These are phyloP conservation scores for Atkinsonella texensis DNA, from an alignment of 2,329 filamentous ascomycete genomes.

Conservation along the genomic window DNA sequence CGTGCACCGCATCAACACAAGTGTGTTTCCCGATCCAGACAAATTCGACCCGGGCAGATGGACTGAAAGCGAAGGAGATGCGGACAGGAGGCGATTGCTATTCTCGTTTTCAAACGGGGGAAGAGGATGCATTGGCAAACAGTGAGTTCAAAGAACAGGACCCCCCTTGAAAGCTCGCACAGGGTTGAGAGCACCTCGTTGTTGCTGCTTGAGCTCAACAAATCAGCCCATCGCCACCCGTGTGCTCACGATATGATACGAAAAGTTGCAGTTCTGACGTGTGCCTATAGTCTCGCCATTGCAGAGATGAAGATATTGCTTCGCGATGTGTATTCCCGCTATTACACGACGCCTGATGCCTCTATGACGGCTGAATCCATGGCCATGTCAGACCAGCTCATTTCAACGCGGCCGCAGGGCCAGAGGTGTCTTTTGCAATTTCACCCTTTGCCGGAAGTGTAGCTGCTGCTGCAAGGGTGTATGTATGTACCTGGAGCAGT, in stretches of 20 bases:
- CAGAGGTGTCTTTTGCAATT: slow-evolving; percentile 47
- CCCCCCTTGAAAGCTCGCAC: too few relatives aligned
- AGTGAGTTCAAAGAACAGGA: slow-evolving; percentile 35
- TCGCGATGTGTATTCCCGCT: slow-evolving; percentile 48
- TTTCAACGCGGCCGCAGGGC: slow-evolving; percentile 49
- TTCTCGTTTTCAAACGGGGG: slow-evolving; percentile 57
- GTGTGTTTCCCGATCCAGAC: slow-evolving; percentile 70
- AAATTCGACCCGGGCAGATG: slow-evolving; percentile 71
- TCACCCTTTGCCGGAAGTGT: slow-evolving; percentile 18
- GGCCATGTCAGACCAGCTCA: slow-evolving; percentile 55
- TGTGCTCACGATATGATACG: too few relatives aligned
- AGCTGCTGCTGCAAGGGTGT: background rate
- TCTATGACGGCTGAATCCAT: slow-evolving; percentile 44
- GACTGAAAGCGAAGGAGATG: slow-evolving; percentile 62
- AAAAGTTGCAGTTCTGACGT: too few relatives aligned
- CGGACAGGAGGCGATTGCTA: slow-evolving; percentile 51
- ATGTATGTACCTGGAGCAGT: background rate
- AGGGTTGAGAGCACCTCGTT: background rate
- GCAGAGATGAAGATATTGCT: slow-evolving; percentile 58
- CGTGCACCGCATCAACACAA: slow-evolving; percentile 43
- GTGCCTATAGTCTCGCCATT: slow-evolving; percentile 36
- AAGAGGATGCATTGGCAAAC: slow-evolving; percentile 52
- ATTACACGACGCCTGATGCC: slow-evolving; percentile 40
- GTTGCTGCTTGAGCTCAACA: background rate
- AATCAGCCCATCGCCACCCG: too few relatives aligned